Evolutionary conservation across 495 filamentous ascomycete genomes (phyloP).

Genomic region (Lepraria neglecta): DNA sequence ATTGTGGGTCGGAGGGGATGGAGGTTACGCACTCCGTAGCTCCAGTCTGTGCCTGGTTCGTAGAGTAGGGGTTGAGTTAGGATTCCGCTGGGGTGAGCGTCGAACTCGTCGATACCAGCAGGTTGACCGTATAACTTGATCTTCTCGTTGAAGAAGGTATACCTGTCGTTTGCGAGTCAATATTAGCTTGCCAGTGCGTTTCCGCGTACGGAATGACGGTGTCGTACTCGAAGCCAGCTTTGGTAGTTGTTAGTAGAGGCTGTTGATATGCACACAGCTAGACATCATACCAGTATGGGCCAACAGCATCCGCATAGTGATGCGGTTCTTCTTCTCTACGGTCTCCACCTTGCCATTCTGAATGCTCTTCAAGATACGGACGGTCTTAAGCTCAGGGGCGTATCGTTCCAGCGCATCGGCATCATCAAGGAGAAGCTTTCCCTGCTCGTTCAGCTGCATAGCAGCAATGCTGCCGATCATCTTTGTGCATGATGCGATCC

Average conservation of each 20-base stretch:
- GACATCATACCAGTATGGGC: constrained; percentile 45
- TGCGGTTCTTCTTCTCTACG: constrained; percentile 46
- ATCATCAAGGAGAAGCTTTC: constrained; percentile 48
- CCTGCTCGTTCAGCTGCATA: constrained; percentile 58
- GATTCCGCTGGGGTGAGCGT: constrained; percentile 39
- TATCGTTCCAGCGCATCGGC: constrained; percentile 40
- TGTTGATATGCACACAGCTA: background rate
- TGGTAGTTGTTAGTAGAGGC: background rate
- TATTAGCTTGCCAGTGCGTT: too few relatives aligned
- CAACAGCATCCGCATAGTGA: constrained; percentile 58
- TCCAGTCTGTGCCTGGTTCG: constrained; percentile 52
- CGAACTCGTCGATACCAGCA: constrained; percentile 50
- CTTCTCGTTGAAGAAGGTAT: constrained; percentile 49
- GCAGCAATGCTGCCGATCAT: constrained; percentile 48
- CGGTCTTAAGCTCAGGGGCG: constrained; percentile 45
- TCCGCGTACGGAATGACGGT: background rate
- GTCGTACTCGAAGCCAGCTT: constrained; percentile 40
- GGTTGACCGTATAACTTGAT: constrained; percentile 42
- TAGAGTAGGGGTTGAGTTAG: constrained; percentile 42
- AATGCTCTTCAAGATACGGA: constrained; percentile 41
- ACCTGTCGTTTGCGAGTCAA: constrained; percentile 19
- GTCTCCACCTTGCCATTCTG: constrained; percentile 37
- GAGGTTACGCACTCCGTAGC: constrained; percentile 48
- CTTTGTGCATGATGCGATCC: constrained; percentile 58
- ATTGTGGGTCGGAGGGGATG: background rate